Percentiles rank a stretch among this genome's conserved stretches.
Evolutionary conservation across 306 rosid species (phyloP).

Genomic region (Ormosia semicastrata): DNA sequence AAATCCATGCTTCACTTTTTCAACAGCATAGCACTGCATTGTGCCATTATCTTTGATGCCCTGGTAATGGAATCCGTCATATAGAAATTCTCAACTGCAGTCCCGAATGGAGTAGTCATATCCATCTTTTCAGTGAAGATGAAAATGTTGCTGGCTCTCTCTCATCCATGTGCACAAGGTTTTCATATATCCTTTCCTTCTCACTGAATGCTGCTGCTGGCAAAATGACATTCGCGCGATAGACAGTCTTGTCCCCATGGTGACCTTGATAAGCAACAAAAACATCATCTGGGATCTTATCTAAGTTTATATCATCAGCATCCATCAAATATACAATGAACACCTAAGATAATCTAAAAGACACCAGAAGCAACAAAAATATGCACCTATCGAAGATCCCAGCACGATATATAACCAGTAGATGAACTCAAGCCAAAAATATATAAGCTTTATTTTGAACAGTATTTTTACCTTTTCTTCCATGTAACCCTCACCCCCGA

Average conservation of each 20-base stretch:
- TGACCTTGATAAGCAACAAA: constrained; percentile 99
- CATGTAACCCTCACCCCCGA: neutral
- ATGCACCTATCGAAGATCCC: constrained; percentile 22
- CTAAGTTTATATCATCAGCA: constrained; percentile 83
- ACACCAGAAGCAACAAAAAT: constrained; percentile 17
- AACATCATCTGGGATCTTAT: constrained; percentile 70
- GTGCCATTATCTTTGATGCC: constrained; percentile 99
- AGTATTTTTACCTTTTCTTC: neutral
- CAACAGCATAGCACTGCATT: constrained; percentile 78
- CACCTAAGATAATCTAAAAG: constrained; percentile 19
- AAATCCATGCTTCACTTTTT: constrained; percentile 63
- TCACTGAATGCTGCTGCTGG: constrained; percentile 95
- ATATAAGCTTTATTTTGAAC: neutral
- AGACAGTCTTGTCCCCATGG: constrained; percentile 87
- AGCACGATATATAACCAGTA: neutral
- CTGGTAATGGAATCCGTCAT: constrained; percentile 96
- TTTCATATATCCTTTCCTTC: constrained; percentile 92
- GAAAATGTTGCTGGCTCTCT: constrained; percentile 81
- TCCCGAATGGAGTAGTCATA: constrained; percentile 55
- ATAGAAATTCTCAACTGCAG: constrained; percentile 80
- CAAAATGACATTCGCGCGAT: constrained; percentile 82
- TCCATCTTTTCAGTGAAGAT: constrained; percentile 59
- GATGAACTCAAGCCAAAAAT: neutral
- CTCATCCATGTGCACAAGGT: constrained; percentile 69
- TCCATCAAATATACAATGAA: constrained; percentile 79